phyloP scores from a whole-genome alignment of 2,329 filamentous ascomycete genomes.

The Periconia sp. region DNA sequence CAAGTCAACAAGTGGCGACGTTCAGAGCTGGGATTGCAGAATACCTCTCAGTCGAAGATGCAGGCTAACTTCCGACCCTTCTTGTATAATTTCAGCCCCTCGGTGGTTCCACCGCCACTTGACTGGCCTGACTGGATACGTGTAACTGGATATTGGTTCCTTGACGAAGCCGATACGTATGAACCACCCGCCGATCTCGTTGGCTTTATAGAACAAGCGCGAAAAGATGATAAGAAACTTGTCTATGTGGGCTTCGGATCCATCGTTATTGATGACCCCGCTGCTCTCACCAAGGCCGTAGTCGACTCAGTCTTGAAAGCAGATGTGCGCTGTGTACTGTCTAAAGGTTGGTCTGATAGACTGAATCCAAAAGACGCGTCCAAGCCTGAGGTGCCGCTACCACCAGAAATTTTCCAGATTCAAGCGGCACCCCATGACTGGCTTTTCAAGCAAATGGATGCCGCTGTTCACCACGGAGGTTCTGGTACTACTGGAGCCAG shows the following conservation, averaged over 20 bases:
- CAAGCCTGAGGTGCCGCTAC: constrained; percentile 68
- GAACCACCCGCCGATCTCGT: constrained; percentile 73
- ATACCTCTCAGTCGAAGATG: constrained; percentile 85
- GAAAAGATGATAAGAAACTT: constrained; percentile 80
- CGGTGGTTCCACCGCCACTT: constrained; percentile 88
- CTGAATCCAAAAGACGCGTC: constrained; percentile 52
- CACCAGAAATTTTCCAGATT: constrained; percentile 83
- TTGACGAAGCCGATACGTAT: constrained; percentile 73
- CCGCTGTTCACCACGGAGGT: constrained; percentile 90
- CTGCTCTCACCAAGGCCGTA: constrained; percentile 86
- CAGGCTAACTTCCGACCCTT: constrained; percentile 98
- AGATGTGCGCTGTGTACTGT: constrained; percentile 90
- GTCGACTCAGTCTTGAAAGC: constrained; percentile 88
- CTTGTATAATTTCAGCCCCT: constrained; percentile 94
- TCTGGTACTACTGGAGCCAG: constrained; percentile 94
- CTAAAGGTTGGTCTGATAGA: constrained; percentile 96
- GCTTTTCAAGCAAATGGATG: constrained; percentile 92
- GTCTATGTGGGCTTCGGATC: constrained; percentile 98
- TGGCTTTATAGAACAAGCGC: constrained; percentile 81
- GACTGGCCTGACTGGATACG: constrained; percentile 98
- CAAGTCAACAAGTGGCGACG: constrained; percentile 95
- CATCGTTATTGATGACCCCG: constrained; percentile 88
- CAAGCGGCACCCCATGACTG: constrained; percentile 93
- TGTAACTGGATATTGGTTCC: constrained; percentile 97
- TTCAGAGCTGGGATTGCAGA: constrained; percentile 73